A percentile compares a stretch with the other conserved stretches of the same genome.
phyloP scores from a whole-genome alignment of 2,329 filamentous ascomycete genomes.

The Dothidotthia symphoricarpi region DNA sequence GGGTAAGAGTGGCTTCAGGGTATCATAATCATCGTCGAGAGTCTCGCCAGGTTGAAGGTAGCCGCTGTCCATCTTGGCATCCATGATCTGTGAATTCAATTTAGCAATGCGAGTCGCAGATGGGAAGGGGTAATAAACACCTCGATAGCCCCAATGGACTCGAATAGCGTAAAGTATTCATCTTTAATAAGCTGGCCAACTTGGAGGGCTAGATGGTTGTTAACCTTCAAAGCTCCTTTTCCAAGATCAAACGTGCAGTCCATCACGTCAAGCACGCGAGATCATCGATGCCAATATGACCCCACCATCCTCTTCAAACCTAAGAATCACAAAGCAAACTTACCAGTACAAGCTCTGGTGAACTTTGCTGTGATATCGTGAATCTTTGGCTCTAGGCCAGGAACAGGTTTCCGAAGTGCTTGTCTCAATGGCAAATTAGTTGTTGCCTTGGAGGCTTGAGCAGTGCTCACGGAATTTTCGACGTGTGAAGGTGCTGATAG shows the following conservation, averaged over 20 bases:
- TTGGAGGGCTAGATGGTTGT: slow-evolving; percentile 62
- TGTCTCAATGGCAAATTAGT: slow-evolving; percentile 33
- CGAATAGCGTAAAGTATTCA: slow-evolving; percentile 89
- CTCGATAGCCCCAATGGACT: slow-evolving; percentile 85
- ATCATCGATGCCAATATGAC: no score
- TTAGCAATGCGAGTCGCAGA: background rate
- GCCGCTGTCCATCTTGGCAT: slow-evolving; percentile 97
- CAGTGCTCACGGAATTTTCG: slow-evolving; percentile 14
- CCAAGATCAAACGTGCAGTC: no score
- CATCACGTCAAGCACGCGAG: no score
- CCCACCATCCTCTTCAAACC: slow-evolving; percentile 17
- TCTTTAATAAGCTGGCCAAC: slow-evolving; percentile 89
- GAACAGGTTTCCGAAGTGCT: slow-evolving; percentile 19
- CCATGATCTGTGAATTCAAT: slow-evolving; percentile 73
- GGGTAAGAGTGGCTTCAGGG: slow-evolving; percentile 64
- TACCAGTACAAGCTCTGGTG: slow-evolving; percentile 53
- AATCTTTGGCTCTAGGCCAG: slow-evolving; percentile 38
- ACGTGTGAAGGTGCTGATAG: slow-evolving; percentile 18
- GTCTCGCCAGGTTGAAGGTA: slow-evolving; percentile 74
- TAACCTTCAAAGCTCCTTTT: no score
- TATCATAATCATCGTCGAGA: slow-evolving; percentile 81
- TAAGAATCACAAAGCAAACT: slow-evolving; percentile 8
- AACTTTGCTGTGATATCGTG: slow-evolving; percentile 59
- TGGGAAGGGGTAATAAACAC: slow-evolving; percentile 25
- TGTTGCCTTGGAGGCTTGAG: slow-evolving; percentile 14